A percentile compares a stretch with the other conserved stretches of the same genome.
Evolutionary conservation across 1,139 yeast species (phyloP).

Genomic region (Yamadazyma diospyri): DNA sequence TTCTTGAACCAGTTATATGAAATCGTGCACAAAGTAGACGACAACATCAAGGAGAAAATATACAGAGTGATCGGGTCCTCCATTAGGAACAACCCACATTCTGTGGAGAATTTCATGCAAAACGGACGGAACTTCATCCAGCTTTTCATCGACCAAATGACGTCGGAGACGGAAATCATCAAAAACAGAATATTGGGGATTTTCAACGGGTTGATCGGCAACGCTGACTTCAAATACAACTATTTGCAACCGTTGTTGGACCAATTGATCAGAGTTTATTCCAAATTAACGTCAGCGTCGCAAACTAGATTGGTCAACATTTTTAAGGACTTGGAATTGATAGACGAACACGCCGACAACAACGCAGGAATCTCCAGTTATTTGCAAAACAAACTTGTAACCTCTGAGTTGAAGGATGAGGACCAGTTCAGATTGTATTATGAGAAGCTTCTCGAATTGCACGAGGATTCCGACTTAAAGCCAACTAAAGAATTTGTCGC

Average conservation of each 20-base stretch:
- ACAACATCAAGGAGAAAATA: constrained; percentile 34
- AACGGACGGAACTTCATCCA: constrained; percentile 12
- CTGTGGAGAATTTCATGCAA: constrained; percentile 33
- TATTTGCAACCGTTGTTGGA: constrained; percentile 25
- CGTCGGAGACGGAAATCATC: constrained; percentile 22
- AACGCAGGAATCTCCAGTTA: constrained; percentile 23
- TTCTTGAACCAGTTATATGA: constrained; percentile 1
- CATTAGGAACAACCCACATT: constrained; percentile 71
- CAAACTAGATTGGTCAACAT: constrained; percentile 36
- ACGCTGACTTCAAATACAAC: constrained; percentile 22
- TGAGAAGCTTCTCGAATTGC: constrained; percentile 39
- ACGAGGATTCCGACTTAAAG: constrained; percentile 22
- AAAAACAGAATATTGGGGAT: constrained; percentile 50
- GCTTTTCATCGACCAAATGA: constrained; percentile 5
- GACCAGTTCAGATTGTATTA: constrained; percentile 42
- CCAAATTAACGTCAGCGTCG: constrained; percentile 26
- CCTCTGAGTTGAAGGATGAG: constrained; percentile 24
- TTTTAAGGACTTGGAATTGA: constrained; percentile 31
- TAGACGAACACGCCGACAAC: constrained; percentile 4
- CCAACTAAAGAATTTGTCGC: constrained; percentile 41
- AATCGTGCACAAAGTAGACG: not conserved
- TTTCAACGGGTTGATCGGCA: constrained; percentile 39
- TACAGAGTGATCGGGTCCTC: constrained; percentile 54
- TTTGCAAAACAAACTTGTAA: constrained; percentile 27
- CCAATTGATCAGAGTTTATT: constrained; percentile 25